These are phyloP conservation scores for Arabis alpina DNA, from an alignment of 345 rosid genomes.

Conservation along the genomic window DNA sequence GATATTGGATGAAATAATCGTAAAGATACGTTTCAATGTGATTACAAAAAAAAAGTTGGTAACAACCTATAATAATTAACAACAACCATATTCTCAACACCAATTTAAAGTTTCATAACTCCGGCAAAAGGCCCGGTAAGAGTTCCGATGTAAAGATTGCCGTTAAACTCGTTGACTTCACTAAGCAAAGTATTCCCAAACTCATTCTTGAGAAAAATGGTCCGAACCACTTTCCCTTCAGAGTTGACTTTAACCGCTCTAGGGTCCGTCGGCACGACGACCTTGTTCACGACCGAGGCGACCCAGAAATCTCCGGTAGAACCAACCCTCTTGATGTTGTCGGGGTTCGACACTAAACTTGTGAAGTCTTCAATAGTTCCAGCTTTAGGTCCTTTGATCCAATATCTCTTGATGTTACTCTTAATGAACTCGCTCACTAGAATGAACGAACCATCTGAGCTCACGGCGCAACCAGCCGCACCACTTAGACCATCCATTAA, in stretches of 20 bases:
- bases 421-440: slow-evolving; percentile 39
- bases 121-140: slow-evolving; percentile 40
- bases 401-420: slow-evolving; percentile 42
- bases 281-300: slow-evolving; percentile 37
- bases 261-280: slow-evolving; percentile 35
- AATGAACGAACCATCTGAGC: slow-evolving; percentile 44
- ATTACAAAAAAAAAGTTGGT: slow-evolving; percentile 5
- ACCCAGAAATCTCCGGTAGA: slow-evolving; percentile 43
- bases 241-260: slow-evolving; percentile 36
- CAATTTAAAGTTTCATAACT: slow-evolving; percentile 30
- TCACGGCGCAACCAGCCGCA: slow-evolving; percentile 42
- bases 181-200: slow-evolving; percentile 43
- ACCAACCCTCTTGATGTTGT: slow-evolving; percentile 41
- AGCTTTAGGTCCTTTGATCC: slow-evolving; percentile 43
- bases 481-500: slow-evolving; percentile 39
- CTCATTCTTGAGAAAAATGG: slow-evolving; percentile 35
- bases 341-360: slow-evolving; percentile 33
- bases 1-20: background rate
- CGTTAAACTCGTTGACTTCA: slow-evolving; percentile 40
- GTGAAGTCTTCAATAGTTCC: slow-evolving; percentile 40
- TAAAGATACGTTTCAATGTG: background rate
- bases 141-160: slow-evolving; percentile 40
- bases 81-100: background rate
- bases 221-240: slow-evolving; percentile 38
- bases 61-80: background rate